Evolutionary conservation across 805 yeast species (phyloP), one percentile per base, ranked within the genome.

Genomic region (Torulaspora quercuum): DNA sequence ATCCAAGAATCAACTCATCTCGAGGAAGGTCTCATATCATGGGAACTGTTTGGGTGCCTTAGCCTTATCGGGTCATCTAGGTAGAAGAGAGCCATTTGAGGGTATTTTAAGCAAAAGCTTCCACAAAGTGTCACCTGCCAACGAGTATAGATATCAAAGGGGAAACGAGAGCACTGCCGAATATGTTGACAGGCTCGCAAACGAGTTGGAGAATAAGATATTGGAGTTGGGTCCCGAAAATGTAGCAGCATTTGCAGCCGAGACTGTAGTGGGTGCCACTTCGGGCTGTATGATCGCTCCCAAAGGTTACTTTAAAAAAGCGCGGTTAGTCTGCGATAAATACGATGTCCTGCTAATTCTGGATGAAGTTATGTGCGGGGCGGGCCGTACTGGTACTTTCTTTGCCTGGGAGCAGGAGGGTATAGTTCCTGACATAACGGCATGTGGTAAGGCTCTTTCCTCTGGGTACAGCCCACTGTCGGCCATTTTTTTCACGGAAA

Each of bases 291-390:
- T 58, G 5, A 49, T 56, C 8, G 61, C 66, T 16, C 48, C 61
- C 21, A 50, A 50, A 42, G 65, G 65, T 29, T 65, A 65, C 46
- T 55, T 64, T 33, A 62, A 59, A 30, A 68, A 65, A 10, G 50
- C 58, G 32, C 48, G 61, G 21, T 57, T 55, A 24, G 49, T 69
- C 36, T 66, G 70, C 39, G 62, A 65, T 44, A 68, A 68, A 48
- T 68, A 67, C 52, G 71, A 64, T 18, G 63, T 63, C 23, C 49
- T 68, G 31, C 48, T 69, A 41, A 59, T 68, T 53, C 50, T 66
- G 28, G 73, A 69, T 44, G 73, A 69, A 51, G 66, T 68, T 23
- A 67, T 68, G 71, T 67, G 70, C 47, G 73, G 74, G 16, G 55
- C 64, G 23, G 73, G 73, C 11, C 61, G 73, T 41, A 54, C 64